Percentiles rank a stretch among this genome's conserved stretches.
Evolutionary conservation across 805 yeast species (phyloP).

Genomic region (Starmerella khaoyaiensis): DNA sequence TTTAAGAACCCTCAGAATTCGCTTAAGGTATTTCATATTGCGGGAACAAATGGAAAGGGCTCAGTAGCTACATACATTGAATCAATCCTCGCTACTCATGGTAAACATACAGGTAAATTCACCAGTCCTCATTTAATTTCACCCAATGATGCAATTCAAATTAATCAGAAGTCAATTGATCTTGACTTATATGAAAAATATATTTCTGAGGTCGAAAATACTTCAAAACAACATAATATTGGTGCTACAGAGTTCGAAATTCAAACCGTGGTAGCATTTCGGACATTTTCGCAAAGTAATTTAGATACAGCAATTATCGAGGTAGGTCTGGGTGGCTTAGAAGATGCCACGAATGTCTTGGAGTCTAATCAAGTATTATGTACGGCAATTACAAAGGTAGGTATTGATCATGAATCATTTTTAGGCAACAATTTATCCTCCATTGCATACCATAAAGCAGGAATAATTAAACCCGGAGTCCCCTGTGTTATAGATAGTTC

Average conservation of each 20-base stretch:
- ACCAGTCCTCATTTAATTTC: constrained; percentile 76
- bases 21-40: constrained; percentile 69
- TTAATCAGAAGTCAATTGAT: constrained; percentile 48
- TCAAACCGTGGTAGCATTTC: constrained; percentile 72
- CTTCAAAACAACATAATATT: constrained; percentile 34
- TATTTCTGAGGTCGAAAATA: constrained; percentile 32
- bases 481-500: constrained; percentile 64
- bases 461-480: constrained; percentile 52
- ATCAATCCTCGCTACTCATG: constrained; percentile 42
- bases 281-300: constrained; percentile 46
- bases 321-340: constrained; percentile 84
- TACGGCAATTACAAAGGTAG: constrained; percentile 73
- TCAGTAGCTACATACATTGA: constrained; percentile 76
- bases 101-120: constrained; percentile 55
- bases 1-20: constrained; percentile 58
- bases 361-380: constrained; percentile 35
- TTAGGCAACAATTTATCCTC: constrained; percentile 52
- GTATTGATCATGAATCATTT: constrained; percentile 69
- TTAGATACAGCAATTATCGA: constrained; percentile 77
- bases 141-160: constrained; percentile 61
- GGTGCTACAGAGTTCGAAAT: constrained; percentile 83
- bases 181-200: constrained; percentile 34
- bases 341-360: constrained; percentile 75
- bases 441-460: constrained; percentile 75
- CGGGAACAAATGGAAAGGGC: constrained; percentile 97